These are phyloP conservation scores for Sistotremastrum niveocremeum DNA, from an alignment of 768 basidiomycete species.

Conservation along the genomic window DNA sequence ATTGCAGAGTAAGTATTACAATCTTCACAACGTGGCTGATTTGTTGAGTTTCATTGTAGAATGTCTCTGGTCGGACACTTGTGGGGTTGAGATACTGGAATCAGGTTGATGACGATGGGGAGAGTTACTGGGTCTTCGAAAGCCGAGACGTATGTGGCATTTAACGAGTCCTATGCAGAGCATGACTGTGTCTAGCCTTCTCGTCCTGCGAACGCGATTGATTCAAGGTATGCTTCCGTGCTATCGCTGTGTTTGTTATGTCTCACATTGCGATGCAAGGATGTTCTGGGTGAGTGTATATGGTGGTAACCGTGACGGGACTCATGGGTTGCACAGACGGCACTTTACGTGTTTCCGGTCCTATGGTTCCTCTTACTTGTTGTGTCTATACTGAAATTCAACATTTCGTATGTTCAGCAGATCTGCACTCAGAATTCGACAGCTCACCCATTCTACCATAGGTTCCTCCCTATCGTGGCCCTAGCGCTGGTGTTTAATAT, in stretches of 20 bases:
- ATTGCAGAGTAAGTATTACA: constrained; percentile 57
- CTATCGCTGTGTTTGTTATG: constrained; percentile 1
- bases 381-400: constrained; percentile 81
- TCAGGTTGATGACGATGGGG: constrained; percentile 95
- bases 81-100: constrained; percentile 98
- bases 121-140: constrained; percentile 96
- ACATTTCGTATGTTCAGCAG: constrained; percentile 51
- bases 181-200: constrained; percentile 44
- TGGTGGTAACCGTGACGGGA: constrained; percentile 1
- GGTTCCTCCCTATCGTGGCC: constrained; percentile 88
- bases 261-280: constrained; percentile 25
- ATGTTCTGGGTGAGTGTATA: constrained; percentile 75
- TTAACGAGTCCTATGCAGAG: background rate
- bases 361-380: constrained; percentile 82
- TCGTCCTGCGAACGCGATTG: constrained; percentile 74
- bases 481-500: constrained; percentile 94
- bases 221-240: constrained; percentile 52
- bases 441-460: constrained; percentile 17
- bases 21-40: background rate
- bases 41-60: constrained; percentile 31
- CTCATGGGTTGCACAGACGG: constrained; percentile 37
- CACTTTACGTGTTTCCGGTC: constrained; percentile 78
- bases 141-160: constrained; percentile 71
- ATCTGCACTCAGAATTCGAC: constrained; percentile 3
- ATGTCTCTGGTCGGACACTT: constrained; percentile 84